phyloP scores from a whole-genome alignment of 2,329 filamentous ascomycete species.

The Ascochyta fabae region DNA sequence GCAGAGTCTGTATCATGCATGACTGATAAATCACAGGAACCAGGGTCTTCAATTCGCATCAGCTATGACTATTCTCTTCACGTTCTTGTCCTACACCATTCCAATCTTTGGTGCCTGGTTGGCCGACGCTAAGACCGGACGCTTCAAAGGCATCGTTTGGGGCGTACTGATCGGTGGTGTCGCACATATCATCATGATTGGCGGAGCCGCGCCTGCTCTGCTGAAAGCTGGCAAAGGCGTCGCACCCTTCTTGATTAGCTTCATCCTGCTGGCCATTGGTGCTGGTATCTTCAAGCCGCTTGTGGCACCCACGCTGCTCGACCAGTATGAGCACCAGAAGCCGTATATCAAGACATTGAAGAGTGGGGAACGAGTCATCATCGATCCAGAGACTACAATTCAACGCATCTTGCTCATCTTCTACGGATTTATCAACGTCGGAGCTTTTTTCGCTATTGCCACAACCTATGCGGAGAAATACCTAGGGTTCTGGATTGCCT shows the following conservation, averaged over 20 bases:
- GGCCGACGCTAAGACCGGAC: slow-evolving; percentile 53
- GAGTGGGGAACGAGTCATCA: slow-evolving; percentile 36
- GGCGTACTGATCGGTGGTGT: slow-evolving; percentile 51
- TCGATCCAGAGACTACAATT: slow-evolving; percentile 56
- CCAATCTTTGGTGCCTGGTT: slow-evolving; percentile 58
- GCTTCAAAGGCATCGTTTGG: slow-evolving; percentile 47
- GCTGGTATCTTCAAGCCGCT: slow-evolving; percentile 50
- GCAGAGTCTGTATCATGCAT: too few relatives aligned
- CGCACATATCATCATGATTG: slow-evolving; percentile 43
- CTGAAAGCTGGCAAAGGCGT: slow-evolving; percentile 46
- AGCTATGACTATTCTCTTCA: slow-evolving; percentile 62
- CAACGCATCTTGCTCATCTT: slow-evolving; percentile 48
- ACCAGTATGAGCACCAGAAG: slow-evolving; percentile 53
- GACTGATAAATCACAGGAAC: slow-evolving; percentile 37
- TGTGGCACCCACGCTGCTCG: slow-evolving; percentile 53
- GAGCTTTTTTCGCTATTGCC: slow-evolving; percentile 17
- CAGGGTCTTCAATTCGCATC: slow-evolving; percentile 63
- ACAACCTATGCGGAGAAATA: slow-evolving; percentile 51
- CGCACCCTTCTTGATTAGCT: slow-evolving; percentile 50
- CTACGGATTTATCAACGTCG: slow-evolving; percentile 30
- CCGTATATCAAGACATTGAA: slow-evolving; percentile 53
- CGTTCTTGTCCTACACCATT: slow-evolving; percentile 63
- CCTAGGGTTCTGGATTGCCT: slow-evolving; percentile 51
- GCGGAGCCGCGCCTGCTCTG: slow-evolving; percentile 51
- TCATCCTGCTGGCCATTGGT: slow-evolving; percentile 40